Base-by-base conservation (phyloP, 2,329 filamentous ascomycete species). In the Sporothrix dimorphospora region DNA sequence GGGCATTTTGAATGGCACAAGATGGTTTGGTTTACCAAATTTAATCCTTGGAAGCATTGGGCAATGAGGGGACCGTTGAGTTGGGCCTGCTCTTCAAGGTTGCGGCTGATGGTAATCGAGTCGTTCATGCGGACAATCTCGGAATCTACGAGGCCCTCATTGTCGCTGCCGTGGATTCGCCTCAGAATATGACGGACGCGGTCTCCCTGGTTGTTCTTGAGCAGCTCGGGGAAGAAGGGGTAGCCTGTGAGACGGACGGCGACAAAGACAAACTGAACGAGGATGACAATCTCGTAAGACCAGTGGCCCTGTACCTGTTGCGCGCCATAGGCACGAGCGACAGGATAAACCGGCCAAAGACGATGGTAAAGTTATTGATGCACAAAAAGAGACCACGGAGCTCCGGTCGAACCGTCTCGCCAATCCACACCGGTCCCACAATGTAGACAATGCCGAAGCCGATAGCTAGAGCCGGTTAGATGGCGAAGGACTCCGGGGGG, bases 91-190 rank as follows among this genome's bases (percentile, higher is more conserved):
- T 71, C 72, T 0, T 73, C 76, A 66, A 30, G 76, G 74, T 55
- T 78, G 73, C 45, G 79, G 78, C 9, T 81, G 77, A 0, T 74
- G 9, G 57, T 76, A 34, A 82, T 81, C 4, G 79, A 80, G 11
- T 78, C 77, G 38, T 63, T 38, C 7, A 63, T 63, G 19, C 59
- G 59, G 3, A 21, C 59, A 11, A 63, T 19, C 59, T 63, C 59
- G 38, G 59, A 38, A 2, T 38, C 16, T 19, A 63, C 19, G n/a
- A 63, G 59, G 2, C 34, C n/a, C 38, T 9, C 34, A 8, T 63
- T n/a, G 19, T 21, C 14, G 59, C 38, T 11, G 8, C 59, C 59
- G n/a, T 63, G 42, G n/a, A 63, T 63, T 3, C 59, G 59, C 1
- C 19, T n/a, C n/a, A 63, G 34, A 38, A 45, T 38, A 49, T 49